Conservation (phyloP, 2,329 filamentous ascomycete genomes). For the Ceratocystis cubensis region DNA sequence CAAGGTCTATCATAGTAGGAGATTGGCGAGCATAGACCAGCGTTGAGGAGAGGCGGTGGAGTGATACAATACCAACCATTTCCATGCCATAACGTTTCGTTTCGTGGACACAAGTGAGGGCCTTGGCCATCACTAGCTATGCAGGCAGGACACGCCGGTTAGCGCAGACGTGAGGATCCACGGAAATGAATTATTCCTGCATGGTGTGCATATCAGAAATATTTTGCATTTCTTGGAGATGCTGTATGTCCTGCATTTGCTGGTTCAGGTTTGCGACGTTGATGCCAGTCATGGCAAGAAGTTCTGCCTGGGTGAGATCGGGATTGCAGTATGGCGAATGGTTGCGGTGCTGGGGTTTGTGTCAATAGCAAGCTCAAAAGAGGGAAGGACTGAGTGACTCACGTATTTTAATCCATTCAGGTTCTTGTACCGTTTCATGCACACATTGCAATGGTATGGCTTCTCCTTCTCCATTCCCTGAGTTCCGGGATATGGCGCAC, state of each 20-base stretch:
- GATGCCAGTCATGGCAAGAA: conserved; percentile 21
- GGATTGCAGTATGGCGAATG: conserved; percentile 23
- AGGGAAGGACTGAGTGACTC: conserved; percentile 28
- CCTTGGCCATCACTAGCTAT: background rate
- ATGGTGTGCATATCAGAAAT: conserved; percentile 19
- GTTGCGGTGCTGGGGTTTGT: conserved; percentile 20
- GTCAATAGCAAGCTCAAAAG: conserved; percentile 6
- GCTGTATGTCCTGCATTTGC: conserved; percentile 16
- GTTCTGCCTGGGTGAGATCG: conserved; percentile 21
- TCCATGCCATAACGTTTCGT: background rate
- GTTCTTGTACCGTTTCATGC: conserved; percentile 98
- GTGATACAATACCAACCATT: background rate
- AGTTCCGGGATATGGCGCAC: conserved; percentile 85
- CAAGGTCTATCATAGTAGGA: background rate
- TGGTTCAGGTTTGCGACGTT: conserved; percentile 18
- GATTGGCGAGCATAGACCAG: background rate
- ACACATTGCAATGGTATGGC: conserved; percentile 92
- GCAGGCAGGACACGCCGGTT: background rate
- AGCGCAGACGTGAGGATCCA: background rate
- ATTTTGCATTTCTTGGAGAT: conserved; percentile 19
- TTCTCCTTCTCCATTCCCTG: conserved; percentile 99
- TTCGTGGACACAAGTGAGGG: background rate
- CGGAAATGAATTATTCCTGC: conserved; percentile 13
- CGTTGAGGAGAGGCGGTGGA: background rate
- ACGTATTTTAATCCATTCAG: conserved; percentile 95